A percentile compares a stretch with the other conserved stretches of the same genome.
These are phyloP conservation scores for Oryza brachyantha DNA, from an alignment of 176 grass and related monocot genomes.

Conservation along the genomic window DNA sequence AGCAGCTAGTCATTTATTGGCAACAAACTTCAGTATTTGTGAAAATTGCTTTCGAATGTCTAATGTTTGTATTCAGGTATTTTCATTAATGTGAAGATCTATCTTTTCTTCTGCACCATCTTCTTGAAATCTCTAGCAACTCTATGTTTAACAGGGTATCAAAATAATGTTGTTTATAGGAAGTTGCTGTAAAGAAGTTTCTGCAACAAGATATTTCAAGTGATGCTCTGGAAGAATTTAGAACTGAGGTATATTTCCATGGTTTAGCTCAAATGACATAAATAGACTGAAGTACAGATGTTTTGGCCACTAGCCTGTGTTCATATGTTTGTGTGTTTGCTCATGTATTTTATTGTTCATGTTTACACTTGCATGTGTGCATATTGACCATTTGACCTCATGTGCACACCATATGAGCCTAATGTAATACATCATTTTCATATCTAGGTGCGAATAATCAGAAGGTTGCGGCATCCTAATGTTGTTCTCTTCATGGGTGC, in stretches of 20 bases:
- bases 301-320: background rate
- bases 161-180: conserved; percentile 50
- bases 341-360: background rate
- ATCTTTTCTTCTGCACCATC: conserved; percentile 6
- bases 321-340: background rate
- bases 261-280: conserved; percentile 10
- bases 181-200: conserved; percentile 99
- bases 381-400: too few species aligned
- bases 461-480: conserved; percentile 91
- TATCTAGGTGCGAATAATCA: conserved; percentile 90
- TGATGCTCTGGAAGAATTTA: conserved; percentile 97
- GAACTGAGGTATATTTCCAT: conserved; percentile 72
- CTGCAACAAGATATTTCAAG: conserved; percentile 98
- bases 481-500: conserved; percentile 99
- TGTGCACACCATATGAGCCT: background rate
- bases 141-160: conserved; percentile 31
- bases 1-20: conserved; percentile 14
- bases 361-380: background rate
- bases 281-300: conserved; percentile 10
- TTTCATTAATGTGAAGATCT: background rate
- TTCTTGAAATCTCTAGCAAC: conserved; percentile 4
- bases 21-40: background rate
- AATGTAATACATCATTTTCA: background rate
- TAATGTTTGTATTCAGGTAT: background rate
- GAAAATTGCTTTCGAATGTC: background rate